A percentile compares a stretch with the other conserved stretches of the same genome.
Evolutionary conservation across 768 basidiomycete species (phyloP).

Genomic region (Panaeolus cyanescens): DNA sequence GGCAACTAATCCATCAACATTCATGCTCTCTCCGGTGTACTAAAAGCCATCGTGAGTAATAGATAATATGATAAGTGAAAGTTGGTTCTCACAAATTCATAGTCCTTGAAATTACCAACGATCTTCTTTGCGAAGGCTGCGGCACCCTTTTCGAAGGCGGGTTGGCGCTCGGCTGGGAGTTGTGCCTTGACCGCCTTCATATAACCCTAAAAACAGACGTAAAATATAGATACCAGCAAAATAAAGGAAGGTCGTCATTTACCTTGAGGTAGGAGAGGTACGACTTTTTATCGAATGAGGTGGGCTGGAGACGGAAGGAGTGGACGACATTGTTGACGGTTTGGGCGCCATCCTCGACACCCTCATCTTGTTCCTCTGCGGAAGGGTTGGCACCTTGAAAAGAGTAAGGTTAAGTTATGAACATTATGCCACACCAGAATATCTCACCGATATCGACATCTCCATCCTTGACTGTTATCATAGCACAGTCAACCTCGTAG

Average conservation of each 20-base stretch:
- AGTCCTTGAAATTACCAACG: conserved; percentile 88
- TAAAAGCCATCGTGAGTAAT: conserved; percentile 23
- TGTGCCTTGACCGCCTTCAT: conserved; percentile 88
- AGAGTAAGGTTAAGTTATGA: not conserved
- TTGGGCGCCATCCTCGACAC: conserved; percentile 73
- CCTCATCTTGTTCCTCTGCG: conserved; percentile 82
- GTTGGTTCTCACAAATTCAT: conserved; percentile 73
- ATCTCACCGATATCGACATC: conserved; percentile 86
- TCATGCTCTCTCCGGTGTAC: conserved; percentile 76
- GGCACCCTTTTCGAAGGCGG: conserved; percentile 87
- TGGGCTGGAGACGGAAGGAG: conserved; percentile 87
- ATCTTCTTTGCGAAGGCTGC: conserved; percentile 83
- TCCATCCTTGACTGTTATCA: conserved; percentile 73
- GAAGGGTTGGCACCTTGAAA: conserved; percentile 88
- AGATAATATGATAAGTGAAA: not conserved
- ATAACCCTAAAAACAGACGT: conserved; percentile 59
- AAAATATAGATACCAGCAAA: not conserved
- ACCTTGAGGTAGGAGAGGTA: conserved; percentile 86
- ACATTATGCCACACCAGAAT: not conserved
- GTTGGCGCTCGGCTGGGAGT: conserved; percentile 46
- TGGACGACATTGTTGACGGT: conserved; percentile 88
- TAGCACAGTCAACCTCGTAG: conserved; percentile 83
- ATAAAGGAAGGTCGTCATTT: conserved; percentile 5
- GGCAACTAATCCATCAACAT: conserved; percentile 91
- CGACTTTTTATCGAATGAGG: conserved; percentile 89